A percentile compares a stretch with the other conserved stretches of the same genome.
phyloP scores from a whole-genome alignment of 2,329 filamentous ascomycete species.

The Fusarium buxicola region DNA sequence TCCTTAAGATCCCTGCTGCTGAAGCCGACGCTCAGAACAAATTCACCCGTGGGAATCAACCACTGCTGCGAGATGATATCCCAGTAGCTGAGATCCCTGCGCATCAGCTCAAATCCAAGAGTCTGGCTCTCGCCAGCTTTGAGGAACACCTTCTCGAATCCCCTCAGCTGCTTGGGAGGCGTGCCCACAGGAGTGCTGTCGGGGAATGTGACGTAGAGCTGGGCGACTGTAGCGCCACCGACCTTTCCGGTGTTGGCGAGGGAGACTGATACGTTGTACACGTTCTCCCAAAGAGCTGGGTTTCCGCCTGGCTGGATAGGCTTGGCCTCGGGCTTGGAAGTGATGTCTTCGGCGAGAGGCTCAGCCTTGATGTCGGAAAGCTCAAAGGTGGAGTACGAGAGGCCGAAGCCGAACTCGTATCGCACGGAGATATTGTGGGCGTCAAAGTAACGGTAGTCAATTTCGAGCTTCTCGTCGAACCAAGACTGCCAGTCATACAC shows the following conservation, averaged over 20 bases:
- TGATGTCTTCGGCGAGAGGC: conserved; percentile 39
- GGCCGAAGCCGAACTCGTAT: conserved; percentile 76
- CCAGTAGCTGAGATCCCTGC: conserved; percentile 63
- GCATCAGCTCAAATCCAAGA: conserved; percentile 59
- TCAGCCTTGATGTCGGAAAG: conserved; percentile 53
- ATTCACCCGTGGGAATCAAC: conserved; percentile 47
- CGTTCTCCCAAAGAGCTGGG: conserved; percentile 62
- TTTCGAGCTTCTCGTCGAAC: conserved; percentile 74
- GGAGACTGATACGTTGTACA: conserved; percentile 60
- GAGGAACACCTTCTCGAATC: conserved; percentile 63
- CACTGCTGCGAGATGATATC: conserved; percentile 57
- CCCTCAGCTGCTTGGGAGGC: conserved; percentile 61
- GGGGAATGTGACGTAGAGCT: conserved; percentile 65
- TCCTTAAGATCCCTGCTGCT: conserved; percentile 45
- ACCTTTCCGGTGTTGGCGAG: conserved; percentile 64
- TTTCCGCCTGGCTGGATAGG: conserved; percentile 64
- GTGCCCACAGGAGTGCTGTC: conserved; percentile 54
- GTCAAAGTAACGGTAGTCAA: conserved; percentile 76
- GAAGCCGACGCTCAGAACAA: conserved; percentile 44
- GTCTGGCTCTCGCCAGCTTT: conserved; percentile 53
- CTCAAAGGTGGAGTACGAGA: conserved; percentile 74
- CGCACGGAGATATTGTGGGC: conserved; percentile 67
- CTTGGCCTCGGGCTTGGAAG: conserved; percentile 45
- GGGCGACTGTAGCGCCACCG: conserved; percentile 62
- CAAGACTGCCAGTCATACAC: conserved; percentile 56